Base-by-base conservation (phyloP, 1,284 basidiomycete species). In the Wolfiporia cocos region DNA sequence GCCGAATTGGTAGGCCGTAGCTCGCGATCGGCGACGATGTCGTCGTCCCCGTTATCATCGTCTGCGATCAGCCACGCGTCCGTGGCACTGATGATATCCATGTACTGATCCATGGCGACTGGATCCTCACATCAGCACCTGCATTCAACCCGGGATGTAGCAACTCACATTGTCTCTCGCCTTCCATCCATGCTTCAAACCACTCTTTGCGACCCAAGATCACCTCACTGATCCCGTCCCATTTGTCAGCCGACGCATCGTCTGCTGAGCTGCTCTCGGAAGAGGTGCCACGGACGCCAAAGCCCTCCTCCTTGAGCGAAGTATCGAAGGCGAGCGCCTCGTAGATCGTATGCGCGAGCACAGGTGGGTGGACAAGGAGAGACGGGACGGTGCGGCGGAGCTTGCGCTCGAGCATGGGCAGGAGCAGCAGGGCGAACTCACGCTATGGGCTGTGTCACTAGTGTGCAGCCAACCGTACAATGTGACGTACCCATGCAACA, bases 261-360 rank as follows among this genome's bases (percentile, higher is more conserved):
- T 58, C 58, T 24, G 43, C 49, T n/a, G 28, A 11, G 26, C 24
- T 15, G 32, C 41, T 49, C 10, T 37, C 47, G 4, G 63, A 59
- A 7, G 71, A 71, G 5, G 74, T 85, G 3, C 72, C 71, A 19
- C 63, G 55, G 7, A 89, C 63, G 14, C 68, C 66, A 53, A 91
- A 93, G 0, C 86, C 87, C 56, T 80, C 73, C 47, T 90, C 87
- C n/a, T 71, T 66, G 22, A 98, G 61, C 5, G 83, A 74, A 22
- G 84, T 79, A 62, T 99, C 96, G 51, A 98, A 99, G 0, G 83
- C 64, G 6, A 98, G 69, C 0, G 92, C 78, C 62, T 97, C 91
- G 59, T 95, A 95, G 35, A 99, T 86, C 0, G 92, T 97, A 58
- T 99, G 95, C 0, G 95, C 95, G 3, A 99, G 71, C 20, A 98